Conservation (phyloP, 108 stramenopile genomes). For the Aurantiochytrium sp. region DNA sequence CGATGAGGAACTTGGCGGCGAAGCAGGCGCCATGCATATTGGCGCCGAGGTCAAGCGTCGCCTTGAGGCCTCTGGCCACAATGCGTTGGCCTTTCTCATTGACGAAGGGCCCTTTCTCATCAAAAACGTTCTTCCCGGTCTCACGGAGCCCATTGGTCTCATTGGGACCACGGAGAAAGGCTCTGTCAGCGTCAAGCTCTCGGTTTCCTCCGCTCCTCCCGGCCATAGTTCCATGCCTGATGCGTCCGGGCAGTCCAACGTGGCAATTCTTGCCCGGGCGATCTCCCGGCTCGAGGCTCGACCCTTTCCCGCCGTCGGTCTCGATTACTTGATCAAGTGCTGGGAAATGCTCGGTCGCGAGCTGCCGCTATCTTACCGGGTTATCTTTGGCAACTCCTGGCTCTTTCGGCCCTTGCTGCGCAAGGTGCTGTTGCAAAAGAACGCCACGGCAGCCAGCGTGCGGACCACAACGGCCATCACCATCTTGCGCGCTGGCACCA, state of each 20-base stretch:
- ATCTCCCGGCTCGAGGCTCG: conserved; percentile 5
- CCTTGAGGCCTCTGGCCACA: neutral
- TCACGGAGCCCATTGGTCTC: neutral
- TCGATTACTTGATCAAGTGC: neutral
- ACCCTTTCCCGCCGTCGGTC: conserved; percentile 11
- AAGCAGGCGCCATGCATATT: conserved; percentile 8
- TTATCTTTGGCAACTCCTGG: neutral
- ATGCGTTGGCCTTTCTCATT: neutral
- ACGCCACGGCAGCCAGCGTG: conserved; percentile 12
- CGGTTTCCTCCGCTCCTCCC: neutral
- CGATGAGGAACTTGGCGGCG: conserved; percentile 28
- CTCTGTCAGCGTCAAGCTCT: neutral
- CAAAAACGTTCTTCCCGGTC: conserved; percentile 15
- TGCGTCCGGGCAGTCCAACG: neutral
- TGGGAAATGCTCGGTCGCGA: neutral
- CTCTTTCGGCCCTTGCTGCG: neutral
- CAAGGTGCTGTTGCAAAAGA: neutral
- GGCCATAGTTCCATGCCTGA: conserved; percentile 22
- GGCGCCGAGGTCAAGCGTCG: neutral
- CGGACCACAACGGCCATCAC: conserved; percentile 26
- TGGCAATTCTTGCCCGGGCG: conserved; percentile 15
- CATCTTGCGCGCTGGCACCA: neutral
- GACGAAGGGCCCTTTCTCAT: conserved; percentile 26
- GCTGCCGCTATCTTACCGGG: neutral
- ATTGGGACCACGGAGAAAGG: conserved; percentile 22